Evolutionary conservation across 352 stramenopile species (phyloP), one percentile per base, ranked within the genome.

Genomic region (Pythium plurisporium): DNA sequence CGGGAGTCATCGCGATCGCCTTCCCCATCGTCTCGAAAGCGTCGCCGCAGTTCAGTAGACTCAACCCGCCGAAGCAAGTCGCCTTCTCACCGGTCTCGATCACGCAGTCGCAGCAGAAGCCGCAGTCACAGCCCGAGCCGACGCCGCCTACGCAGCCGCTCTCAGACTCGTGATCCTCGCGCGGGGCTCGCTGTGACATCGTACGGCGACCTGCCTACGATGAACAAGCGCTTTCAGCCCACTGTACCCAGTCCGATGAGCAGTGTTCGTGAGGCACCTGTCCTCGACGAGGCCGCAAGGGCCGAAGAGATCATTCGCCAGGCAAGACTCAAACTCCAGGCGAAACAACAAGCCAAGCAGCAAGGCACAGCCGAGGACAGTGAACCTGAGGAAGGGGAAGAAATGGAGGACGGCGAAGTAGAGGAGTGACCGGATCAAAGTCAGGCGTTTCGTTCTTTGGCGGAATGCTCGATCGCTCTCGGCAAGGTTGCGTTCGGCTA

Each of bases 301-400:
- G 78, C 74, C 0, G 78, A 88, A 48, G 78, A 85, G 48, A 86
- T 89, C 51, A 91, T 89, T 30, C 78, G 80, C 9, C 70, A 86
- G 31, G 80, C 80, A 17, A 64, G 78, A 23, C 59, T 83, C 11
- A 87, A 87, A 64, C 65, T 89, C 12, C 61, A 76, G 49, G 62
- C 50, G 11, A 81, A 83, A 42, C 59, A 60, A 25, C 37, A 59
- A 33, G 53, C 55, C 8, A 72, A 73, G 31, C 57, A 55, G 23
- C 46, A 40, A 2, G 50, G 49, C 0, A 51, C 51, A 12, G 27
- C 51, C 20, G 51, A 20, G 11, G 66, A 82, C 22, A 74, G 67
- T 14, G 77, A 88, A 30, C 64, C 86, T 5, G 80, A 90, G 47
- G 80, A 90, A 23, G 80, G 69, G 8, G 69, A 77, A 40, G 66